Percentiles rank a stretch among this genome's conserved stretches.
These are phyloP conservation scores for Annona squamosa DNA, from an alignment of 164 flowering plant species.

Conservation along the genomic window DNA sequence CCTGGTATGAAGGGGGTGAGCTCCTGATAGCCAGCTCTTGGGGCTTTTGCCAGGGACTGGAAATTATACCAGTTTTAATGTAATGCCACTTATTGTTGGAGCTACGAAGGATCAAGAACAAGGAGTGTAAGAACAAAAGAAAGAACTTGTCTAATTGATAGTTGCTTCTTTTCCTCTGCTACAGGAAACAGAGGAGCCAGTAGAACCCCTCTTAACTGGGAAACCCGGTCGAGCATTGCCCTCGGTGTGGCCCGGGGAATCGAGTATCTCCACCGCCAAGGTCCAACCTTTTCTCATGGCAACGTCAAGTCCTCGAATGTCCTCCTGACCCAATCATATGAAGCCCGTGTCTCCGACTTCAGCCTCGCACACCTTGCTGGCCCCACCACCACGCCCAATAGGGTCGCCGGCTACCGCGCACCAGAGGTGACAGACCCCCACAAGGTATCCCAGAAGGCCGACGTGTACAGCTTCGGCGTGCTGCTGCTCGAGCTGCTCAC, in stretches of 20 bases:
- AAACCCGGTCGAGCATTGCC: conserved; percentile 65
- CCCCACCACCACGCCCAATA: conserved; percentile 51
- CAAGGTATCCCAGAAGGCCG: conserved; percentile 76
- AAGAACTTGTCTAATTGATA: neutral
- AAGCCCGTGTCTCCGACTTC: conserved; percentile 74
- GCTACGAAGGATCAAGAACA: no score
- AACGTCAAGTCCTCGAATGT: conserved; percentile 87
- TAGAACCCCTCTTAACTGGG: conserved; percentile 85
- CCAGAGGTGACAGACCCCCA: conserved; percentile 80
- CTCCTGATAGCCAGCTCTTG: no score
- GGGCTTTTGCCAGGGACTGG: no score
- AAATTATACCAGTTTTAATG: no score
- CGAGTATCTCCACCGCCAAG: conserved; percentile 56
- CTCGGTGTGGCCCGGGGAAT: conserved; percentile 80
- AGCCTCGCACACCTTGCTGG: conserved; percentile 67
- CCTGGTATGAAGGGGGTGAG: no score
- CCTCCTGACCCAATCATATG: conserved; percentile 59
- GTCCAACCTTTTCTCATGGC: conserved; percentile 62
- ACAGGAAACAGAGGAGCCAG: conserved; percentile 74
- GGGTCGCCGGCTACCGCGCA: conserved; percentile 77
- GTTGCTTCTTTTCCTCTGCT: neutral
- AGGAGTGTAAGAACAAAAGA: neutral
- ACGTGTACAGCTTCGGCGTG: conserved; percentile 91
- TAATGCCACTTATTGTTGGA: no score
- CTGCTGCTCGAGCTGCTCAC: conserved; percentile 76